Conservation (phyloP, 2,329 filamentous ascomycete species). For the Amauroascus niger region DNA sequence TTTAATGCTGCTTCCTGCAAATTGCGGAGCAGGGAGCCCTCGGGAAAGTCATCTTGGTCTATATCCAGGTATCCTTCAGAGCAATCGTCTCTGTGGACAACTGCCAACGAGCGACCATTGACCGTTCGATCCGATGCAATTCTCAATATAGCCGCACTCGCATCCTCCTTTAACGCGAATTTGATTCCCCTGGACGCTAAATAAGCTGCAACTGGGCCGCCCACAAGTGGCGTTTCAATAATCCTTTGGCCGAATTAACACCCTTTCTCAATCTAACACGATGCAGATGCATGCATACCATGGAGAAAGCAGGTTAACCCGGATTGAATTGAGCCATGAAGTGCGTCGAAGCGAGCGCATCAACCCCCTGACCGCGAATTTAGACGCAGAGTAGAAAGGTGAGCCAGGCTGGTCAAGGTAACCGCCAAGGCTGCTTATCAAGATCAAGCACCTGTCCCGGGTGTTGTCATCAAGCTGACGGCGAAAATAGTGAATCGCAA, state of each 20-base stretch:
- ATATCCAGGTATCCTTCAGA: constrained; percentile 28
- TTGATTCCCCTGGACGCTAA: constrained; percentile 32
- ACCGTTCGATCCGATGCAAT: constrained; percentile 25
- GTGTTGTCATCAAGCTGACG: constrained; percentile 22
- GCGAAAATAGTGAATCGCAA: constrained; percentile 36
- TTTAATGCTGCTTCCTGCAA: constrained; percentile 51
- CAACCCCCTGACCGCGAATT: constrained; percentile 33
- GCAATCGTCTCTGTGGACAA: constrained; percentile 28
- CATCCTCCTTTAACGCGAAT: constrained; percentile 31
- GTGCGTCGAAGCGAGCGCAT: constrained; percentile 30
- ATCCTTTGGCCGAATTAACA: not conserved
- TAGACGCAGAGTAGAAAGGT: constrained; percentile 30
- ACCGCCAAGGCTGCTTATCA: constrained; percentile 30
- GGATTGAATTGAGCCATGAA: constrained; percentile 23
- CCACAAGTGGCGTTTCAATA: constrained; percentile 7
- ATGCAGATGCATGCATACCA: constrained; percentile 29
- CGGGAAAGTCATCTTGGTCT: constrained; percentile 29
- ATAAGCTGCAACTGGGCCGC: constrained; percentile 26
- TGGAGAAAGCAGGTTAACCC: constrained; percentile 32
- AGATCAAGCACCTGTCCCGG: constrained; percentile 25
- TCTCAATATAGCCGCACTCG: constrained; percentile 25
- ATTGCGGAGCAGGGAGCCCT: constrained; percentile 30
- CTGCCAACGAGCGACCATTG: constrained; percentile 26
- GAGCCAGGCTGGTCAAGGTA: constrained; percentile 28
- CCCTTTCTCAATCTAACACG: constrained; percentile 21